Evolutionary conservation across 306 rosid species (phyloP).

Genomic region (Crataegus laevigata): DNA sequence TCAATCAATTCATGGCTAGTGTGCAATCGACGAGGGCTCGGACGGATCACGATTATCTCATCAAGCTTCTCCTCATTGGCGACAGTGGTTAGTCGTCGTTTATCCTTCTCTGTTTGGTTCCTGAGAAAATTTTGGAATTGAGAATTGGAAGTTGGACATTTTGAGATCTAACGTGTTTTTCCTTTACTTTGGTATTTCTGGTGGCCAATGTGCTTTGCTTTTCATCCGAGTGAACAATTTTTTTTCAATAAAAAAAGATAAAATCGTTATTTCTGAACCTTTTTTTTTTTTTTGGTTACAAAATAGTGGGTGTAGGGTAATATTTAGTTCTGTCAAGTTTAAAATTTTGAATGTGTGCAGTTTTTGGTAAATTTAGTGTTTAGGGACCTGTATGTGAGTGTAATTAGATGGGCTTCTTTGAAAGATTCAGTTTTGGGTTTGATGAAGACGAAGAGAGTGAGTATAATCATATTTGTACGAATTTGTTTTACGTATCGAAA

Average conservation of each 20-base stretch:
- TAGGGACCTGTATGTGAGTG: not conserved
- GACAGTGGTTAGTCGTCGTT: slow-evolving; percentile 52
- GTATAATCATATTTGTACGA: not conserved
- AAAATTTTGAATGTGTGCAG: not conserved
- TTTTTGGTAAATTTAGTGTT: not conserved
- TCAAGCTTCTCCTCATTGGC: slow-evolving; percentile 84
- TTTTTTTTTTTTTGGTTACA: not conserved
- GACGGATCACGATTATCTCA: slow-evolving; percentile 86
- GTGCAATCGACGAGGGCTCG: slow-evolving; percentile 68
- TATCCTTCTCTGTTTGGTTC: slow-evolving; percentile 3
- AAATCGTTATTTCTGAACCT: not conserved
- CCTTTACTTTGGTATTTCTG: not conserved
- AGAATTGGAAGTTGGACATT: not conserved
- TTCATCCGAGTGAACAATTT: not conserved
- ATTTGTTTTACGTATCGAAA: not conserved
- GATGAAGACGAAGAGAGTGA: not conserved
- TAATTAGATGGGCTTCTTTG: not conserved
- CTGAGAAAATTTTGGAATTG: slow-evolving; percentile 7
- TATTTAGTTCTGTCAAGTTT: not conserved
- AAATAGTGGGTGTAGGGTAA: not conserved
- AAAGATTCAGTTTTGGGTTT: not conserved
- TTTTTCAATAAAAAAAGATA: not conserved
- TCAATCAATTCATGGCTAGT: slow-evolving; percentile 45
- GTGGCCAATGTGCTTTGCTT: not conserved
- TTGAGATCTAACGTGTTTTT: slow-evolving; percentile 2